Conservation (phyloP, 257 asterid genomes). For the Nicotiana knightiana region DNA sequence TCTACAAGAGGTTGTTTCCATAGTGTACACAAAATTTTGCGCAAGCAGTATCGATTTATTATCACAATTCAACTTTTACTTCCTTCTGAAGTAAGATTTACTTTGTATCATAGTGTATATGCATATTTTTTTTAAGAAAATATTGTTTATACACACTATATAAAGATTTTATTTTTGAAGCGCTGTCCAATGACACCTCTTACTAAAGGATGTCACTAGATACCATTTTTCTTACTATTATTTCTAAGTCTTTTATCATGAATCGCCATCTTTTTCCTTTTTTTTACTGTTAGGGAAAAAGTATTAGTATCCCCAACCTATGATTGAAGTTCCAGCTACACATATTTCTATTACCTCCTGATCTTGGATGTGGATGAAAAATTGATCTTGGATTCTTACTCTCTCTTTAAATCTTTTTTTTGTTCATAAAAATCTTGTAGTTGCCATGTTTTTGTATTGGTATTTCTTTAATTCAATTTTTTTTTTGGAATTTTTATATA, state of each 20-base stretch:
- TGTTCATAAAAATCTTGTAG: too few relatives aligned
- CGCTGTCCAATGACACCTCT: background rate
- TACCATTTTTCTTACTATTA: too few relatives aligned
- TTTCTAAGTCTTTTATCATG: background rate
- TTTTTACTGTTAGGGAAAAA: background rate
- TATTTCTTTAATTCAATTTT: too few relatives aligned
- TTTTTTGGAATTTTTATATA: background rate
- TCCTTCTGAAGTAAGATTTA: background rate
- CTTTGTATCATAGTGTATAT: background rate
- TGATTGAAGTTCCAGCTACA: too few relatives aligned
- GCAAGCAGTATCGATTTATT: background rate
- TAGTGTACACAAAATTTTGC: background rate
- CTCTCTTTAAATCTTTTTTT: too few relatives aligned
- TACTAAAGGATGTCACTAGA: too few relatives aligned
- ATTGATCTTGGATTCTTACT: too few relatives aligned
- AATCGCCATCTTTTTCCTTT: background rate
- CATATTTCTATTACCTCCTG: too few relatives aligned
- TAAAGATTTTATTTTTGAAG: background rate
- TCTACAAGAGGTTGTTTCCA: too few relatives aligned
- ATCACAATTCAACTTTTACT: background rate
- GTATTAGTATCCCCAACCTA: too few relatives aligned
- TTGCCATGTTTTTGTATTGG: background rate
- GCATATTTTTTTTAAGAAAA: background rate
- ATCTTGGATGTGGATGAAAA: too few relatives aligned
- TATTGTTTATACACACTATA: background rate